Evolutionary conservation across 768 basidiomycete genomes (phyloP), one percentile per base, ranked within the genome.

Genomic region (Fomitopsis serialis): DNA sequence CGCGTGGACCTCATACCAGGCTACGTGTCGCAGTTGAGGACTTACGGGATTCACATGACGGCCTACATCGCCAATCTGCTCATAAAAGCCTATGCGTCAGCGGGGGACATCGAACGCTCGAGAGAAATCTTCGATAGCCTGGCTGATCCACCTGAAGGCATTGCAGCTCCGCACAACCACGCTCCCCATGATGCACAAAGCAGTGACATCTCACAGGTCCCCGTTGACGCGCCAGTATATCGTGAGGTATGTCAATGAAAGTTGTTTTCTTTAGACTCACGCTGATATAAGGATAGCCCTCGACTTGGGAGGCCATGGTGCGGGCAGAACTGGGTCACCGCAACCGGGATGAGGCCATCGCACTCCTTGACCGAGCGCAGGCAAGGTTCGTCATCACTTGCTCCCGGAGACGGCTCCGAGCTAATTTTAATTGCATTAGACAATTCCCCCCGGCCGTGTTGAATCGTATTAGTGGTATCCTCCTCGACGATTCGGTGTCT

Each of bases 251-350:
- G 80, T 62, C 55, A 48, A 22, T n/a, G n/a, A 24, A 19, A 46
- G 13, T 50, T 25, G 12, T 15, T 50, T 21, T 44, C 21, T 53
- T 46, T 42, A 42, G 45, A 29, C 45, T 49, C 37, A 60, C 45
- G 19, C 57, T 44, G 11, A 46, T 10, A 37, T 4, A 50, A 27
- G 49, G 53, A 2, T 61, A 91, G 85, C 92, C 92, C 12, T 92
- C 89, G 37, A 95, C 92, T 0, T 96, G 90, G 86, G 97, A 98
- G 64, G 84, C 83, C 4, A 98, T 99, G 94, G 82, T 99, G 58
- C 81, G 91, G 13, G 90, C 89, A 1, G 97, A 99, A 66, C 75
- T 98, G 11, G 84, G 84, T 19, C 80, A 78, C 48, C 90, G 90
- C 12, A 80, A 91, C 59, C 80, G 83, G 12, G 79, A 84, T 44